Base-by-base conservation (phyloP, 148 eudicot species). In the Rhododendron henanense region DNA sequence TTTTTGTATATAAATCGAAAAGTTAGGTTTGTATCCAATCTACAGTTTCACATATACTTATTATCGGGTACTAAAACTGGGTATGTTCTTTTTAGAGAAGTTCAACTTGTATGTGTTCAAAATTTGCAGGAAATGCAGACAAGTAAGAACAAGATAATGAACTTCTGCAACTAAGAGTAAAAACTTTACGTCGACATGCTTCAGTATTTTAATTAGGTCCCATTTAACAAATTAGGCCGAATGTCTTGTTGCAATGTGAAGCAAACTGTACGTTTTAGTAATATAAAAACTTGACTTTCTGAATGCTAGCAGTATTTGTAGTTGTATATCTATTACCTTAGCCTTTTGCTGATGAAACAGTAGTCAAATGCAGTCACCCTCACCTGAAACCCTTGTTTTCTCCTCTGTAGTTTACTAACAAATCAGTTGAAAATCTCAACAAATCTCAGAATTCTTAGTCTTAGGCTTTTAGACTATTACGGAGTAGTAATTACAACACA, bases 331-430 rank as follows among this genome's bases (percentile, higher is more conserved):
- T 41, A 41, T 7, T 8, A 79, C 33, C 59, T 48, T 48, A n/a
- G 57, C 51, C 21, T 6, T 50, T 81, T 53, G 45, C 67, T 31
- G 83, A 53, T 78, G 2, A n/a, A 23, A 23, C 50, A 79, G 59
- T 5, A 50, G 82, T 79, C 41, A 48, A 45, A 45, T 78, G 81
- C 31, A 33, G 37, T 81, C 69, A 18, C 39, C 19, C 14, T 80
- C 83, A 80, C 67, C 47, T 31, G 84, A 81, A 81, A 82, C 75
- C 19, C 53, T 82, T 39, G 84, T 23, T 82, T 67, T 65, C 78
- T 45, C 25, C 19, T 45, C 75, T 50, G 53, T 4, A 51, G 67
- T 65, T 83, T 44, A 33, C 16, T 83, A 45, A 83, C 15, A 14
- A 25, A 71, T 31, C 8, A 5, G 57, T 45, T 67, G 57, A 67